These are phyloP conservation scores for Giardia muris DNA, from an alignment of 208 protist species.

Conservation along the genomic window DNA sequence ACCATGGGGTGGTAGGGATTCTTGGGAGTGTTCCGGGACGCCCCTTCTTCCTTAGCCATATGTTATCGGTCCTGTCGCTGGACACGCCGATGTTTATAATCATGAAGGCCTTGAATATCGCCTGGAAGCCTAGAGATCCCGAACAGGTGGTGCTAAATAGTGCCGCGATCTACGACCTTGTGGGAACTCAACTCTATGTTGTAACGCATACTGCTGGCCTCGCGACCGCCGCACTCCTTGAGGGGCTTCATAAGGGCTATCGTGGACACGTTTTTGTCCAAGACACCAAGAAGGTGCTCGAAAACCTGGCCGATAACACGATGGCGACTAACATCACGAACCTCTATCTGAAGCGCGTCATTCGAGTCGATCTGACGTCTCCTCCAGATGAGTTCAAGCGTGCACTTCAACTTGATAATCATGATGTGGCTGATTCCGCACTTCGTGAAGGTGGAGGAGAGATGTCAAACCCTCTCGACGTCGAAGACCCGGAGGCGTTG, in stretches of 20 bases:
- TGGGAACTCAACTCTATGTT: background rate
- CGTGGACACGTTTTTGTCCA: background rate
- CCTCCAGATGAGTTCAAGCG: background rate
- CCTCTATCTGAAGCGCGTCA: background rate
- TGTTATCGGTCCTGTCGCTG: background rate
- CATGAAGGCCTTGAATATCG: slow-evolving; percentile 3
- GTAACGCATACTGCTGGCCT: background rate
- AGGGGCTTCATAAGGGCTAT: background rate
- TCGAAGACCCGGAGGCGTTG: too few relatives aligned
- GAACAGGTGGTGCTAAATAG: background rate
- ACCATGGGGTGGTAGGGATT: background rate
- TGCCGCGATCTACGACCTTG: background rate
- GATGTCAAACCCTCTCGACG: too few relatives aligned
- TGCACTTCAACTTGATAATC: background rate
- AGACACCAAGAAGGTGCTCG: background rate
- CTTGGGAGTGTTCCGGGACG: background rate
- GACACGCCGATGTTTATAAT: background rate
- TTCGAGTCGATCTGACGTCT: background rate
- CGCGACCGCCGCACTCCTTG: background rate
- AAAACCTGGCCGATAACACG: background rate
- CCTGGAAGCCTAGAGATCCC: slow-evolving; percentile 3
- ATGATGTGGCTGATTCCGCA: background rate
- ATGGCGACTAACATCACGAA: background rate
- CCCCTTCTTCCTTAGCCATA: background rate
- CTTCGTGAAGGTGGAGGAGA: too few relatives aligned